Evolutionary conservation across 805 yeast genomes (phyloP), one percentile per base, ranked within the genome.

Genomic region (Tetrapisispora nanseiensis): DNA sequence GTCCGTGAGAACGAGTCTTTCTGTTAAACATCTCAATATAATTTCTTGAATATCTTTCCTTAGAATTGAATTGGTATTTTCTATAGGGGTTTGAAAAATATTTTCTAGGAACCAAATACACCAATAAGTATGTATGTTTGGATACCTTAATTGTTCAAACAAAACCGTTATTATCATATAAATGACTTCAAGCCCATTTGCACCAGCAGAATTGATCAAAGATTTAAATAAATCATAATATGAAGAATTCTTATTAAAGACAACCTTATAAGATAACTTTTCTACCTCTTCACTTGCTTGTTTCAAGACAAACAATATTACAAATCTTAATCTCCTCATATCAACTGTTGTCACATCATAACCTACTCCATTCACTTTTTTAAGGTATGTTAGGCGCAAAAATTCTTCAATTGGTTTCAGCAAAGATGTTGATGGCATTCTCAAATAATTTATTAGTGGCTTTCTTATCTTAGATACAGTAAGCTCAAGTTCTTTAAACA

Each of bases 81-180:
- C 27, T 13, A 74, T 72, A 84, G 86, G 80, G 32, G 69, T 74
- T 6, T 76, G 55, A 66, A 90, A 89, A 61, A 86, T 73, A 48
- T 78, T 39, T 80, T 16, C 65, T 29, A 87, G 60, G 21, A 81
- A 70, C 50, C 80, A 78, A 49, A 81, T 74, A 62, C 80, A 83
- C 89, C 94, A 89, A 52, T 79, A 82, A 0, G 97, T 90, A 61
- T 86, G 95, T 31, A 86, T 71, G 60, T 85, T 89, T 43, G 97
- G 96, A 65, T 82, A 89, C 52, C 97, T 74, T 62, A 92, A 72
- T 57, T 92, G 95, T 65, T 90, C 86, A 37, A 80, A 85, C 59
- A 92, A 75, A 0, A 90, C 90, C 47, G 81, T 78, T 30, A 86
- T 61, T 39, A 87, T 59, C 46, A 82, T 84, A 65, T 76, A 89